Percentiles rank a stretch among this genome's conserved stretches.
Conservation (phyloP, 306 rosid species). For the Elaeagnus macrophylla region DNA sequence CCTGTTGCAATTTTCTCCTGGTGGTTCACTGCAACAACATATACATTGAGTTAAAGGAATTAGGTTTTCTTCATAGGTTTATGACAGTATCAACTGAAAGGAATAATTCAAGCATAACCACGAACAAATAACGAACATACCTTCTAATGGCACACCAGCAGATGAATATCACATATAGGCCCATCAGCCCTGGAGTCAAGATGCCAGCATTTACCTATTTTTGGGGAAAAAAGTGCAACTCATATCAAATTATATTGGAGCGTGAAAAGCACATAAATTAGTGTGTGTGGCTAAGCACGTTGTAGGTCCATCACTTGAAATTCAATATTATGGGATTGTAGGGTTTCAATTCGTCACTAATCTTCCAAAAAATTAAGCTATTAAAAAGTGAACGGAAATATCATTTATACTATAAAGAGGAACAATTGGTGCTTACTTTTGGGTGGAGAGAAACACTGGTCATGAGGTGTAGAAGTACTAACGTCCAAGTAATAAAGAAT, state of each 20-base stretch:
- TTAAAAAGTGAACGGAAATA: too few relatives aligned
- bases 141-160: constrained; percentile 98
- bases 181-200: constrained; percentile 88
- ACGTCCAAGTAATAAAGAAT: constrained; percentile 85
- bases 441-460: constrained; percentile 90
- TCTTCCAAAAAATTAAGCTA: too few relatives aligned
- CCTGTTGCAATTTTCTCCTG: constrained; percentile 54
- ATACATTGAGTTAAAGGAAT: too few relatives aligned
- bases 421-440: constrained; percentile 46
- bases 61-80: too few relatives aligned
- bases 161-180: constrained; percentile 79
- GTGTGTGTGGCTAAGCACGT: too few relatives aligned
- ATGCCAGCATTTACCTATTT: constrained; percentile 73
- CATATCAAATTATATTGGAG: not conserved
- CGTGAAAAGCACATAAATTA: too few relatives aligned
- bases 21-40: constrained; percentile 55
- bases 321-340: too few relatives aligned
- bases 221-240: not conserved
- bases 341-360: too few relatives aligned
- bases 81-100: too few relatives aligned
- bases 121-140: constrained; percentile 23
- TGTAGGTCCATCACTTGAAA: too few relatives aligned
- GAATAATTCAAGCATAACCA: not conserved
- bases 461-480: constrained; percentile 85
- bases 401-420: too few relatives aligned